A percentile compares a stretch with the other conserved stretches of the same genome.
These are phyloP conservation scores for Ganoderma resinaceum DNA, from an alignment of 1,284 basidiomycete species.

Conservation along the genomic window DNA sequence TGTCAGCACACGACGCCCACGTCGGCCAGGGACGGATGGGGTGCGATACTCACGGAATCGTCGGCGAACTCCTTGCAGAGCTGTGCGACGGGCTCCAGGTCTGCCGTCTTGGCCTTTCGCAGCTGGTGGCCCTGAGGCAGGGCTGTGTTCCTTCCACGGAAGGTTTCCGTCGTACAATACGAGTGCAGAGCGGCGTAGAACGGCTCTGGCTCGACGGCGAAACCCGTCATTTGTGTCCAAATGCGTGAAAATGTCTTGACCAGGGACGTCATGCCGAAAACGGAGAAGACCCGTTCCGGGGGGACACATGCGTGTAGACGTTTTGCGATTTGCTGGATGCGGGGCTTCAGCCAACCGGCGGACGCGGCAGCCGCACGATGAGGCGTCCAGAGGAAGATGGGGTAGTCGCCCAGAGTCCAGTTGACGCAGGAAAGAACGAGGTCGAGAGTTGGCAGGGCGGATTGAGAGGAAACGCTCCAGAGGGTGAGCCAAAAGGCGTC, in stretches of 20 bases:
- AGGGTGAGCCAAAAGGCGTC: conserved; percentile 57
- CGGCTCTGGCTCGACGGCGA: conserved; percentile 44
- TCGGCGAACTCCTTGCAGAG: conserved; percentile 57
- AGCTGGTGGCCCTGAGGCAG: conserved; percentile 42
- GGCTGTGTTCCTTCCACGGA: conserved; percentile 35
- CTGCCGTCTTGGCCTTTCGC: conserved; percentile 42
- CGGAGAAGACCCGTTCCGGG: conserved; percentile 49
- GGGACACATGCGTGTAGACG: conserved; percentile 47
- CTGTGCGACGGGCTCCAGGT: conserved; percentile 46
- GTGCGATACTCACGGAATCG: conserved; percentile 46
- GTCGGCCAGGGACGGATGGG: neutral
- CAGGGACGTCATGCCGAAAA: conserved; percentile 49
- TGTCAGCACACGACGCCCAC: conserved; percentile 10
- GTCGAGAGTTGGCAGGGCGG: conserved; percentile 46
- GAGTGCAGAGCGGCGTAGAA: conserved; percentile 54
- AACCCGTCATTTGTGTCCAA: conserved; percentile 48
- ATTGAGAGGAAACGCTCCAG: conserved; percentile 46
- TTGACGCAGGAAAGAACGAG: conserved; percentile 56
- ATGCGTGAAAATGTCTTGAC: conserved; percentile 45
- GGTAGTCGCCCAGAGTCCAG: conserved; percentile 53
- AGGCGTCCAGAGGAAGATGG: conserved; percentile 60
- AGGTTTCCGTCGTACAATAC: conserved; percentile 46
- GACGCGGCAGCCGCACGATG: conserved; percentile 38
- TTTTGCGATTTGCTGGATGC: conserved; percentile 45
- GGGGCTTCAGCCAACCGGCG: conserved; percentile 44